A percentile compares a stretch with the other conserved stretches of the same genome.
Evolutionary conservation across 352 stramenopile genomes (phyloP).

Genomic region (Globisporangium emineosum): DNA sequence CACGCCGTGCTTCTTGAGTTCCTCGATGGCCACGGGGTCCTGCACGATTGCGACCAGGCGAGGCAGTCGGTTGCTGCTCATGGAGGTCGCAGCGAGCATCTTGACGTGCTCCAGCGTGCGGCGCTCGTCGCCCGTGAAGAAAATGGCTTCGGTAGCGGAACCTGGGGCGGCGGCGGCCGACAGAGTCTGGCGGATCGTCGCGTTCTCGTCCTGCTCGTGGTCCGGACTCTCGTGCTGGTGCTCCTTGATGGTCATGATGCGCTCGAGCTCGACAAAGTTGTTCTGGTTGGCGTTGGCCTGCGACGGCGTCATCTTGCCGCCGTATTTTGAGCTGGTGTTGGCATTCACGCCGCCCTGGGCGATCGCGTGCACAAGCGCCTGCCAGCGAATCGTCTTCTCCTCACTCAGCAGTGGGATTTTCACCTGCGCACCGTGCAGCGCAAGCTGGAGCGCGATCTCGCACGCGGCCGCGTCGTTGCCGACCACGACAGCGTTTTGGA

Average conservation of each 20-base stretch:
- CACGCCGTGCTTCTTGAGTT: not conserved
- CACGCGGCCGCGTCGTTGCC: not conserved
- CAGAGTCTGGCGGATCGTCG: constrained; percentile 3
- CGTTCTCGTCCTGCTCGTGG: not conserved
- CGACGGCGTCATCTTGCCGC: not conserved
- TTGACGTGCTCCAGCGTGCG: not conserved
- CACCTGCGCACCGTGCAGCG: not conserved
- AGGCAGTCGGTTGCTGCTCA: not conserved
- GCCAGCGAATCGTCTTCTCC: not conserved
- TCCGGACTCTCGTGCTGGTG: not conserved
- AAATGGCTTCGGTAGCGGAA: not conserved
- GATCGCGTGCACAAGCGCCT: not conserved
- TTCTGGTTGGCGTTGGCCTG: not conserved
- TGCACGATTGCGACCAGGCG: not conserved
- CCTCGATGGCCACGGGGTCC: not conserved
- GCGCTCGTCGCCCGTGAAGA: not conserved
- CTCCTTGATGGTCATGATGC: constrained; percentile 1
- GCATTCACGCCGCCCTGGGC: not conserved
- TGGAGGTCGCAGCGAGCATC: constrained; percentile 5
- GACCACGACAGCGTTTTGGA: not conserved
- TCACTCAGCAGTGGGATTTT: not conserved
- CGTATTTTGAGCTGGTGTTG: not conserved
- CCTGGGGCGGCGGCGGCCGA: not conserved
- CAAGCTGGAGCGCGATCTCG: not conserved
- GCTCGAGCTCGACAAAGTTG: constrained; percentile 4